Evolutionary conservation across 768 basidiomycete species (phyloP), one percentile per base, ranked within the genome.

Genomic region (Phaffia australis): DNA sequence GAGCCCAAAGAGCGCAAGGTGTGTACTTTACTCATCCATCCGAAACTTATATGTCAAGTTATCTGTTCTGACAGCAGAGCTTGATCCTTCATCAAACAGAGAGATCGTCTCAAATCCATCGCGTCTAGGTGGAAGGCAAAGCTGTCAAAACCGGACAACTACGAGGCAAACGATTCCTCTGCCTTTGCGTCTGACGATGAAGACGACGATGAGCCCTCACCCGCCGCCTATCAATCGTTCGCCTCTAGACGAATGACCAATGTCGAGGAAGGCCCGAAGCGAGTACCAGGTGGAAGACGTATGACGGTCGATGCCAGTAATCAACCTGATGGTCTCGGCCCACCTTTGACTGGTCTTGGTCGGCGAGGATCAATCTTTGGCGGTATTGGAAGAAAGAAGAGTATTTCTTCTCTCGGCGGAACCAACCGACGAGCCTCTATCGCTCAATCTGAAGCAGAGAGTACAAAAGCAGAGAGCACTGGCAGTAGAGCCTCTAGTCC

Each of bases 81-180:
- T 4, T 47, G 54, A 48, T 18, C 60, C 48, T 15, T 35, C 27
- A 49, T 21, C 19, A 29, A 55, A 47, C 58, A 78, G 76, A 83
- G 89, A 48, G 87, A 92, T 75, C 82, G 81, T 56, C 77, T 94
- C 68, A 86, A 83, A 75, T 84, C 83, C 58, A 78, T 92, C 56
- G 88, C 87, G 80, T 30, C 76, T 79, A 79, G 1, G 77, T 27
- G 58, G 25, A 57, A 51, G n/a, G 60, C 66, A n/a, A 63, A 56
- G 29, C 32, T 66, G 42, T 19, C 65, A 25, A 59, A 58, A 30
- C 65, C 59, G 1, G 61, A 63, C 50, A 59, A 66, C 42, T 35
- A 51, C 23, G 65, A 64, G 7, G 21, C 23, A n/a, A 58, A 59
- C 47, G 67, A 69, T 29, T 48, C 63, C 49, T 57, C 60, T 35